phyloP scores from a whole-genome alignment of 2,329 filamentous ascomycete species.

The Metarhizium humberi region DNA sequence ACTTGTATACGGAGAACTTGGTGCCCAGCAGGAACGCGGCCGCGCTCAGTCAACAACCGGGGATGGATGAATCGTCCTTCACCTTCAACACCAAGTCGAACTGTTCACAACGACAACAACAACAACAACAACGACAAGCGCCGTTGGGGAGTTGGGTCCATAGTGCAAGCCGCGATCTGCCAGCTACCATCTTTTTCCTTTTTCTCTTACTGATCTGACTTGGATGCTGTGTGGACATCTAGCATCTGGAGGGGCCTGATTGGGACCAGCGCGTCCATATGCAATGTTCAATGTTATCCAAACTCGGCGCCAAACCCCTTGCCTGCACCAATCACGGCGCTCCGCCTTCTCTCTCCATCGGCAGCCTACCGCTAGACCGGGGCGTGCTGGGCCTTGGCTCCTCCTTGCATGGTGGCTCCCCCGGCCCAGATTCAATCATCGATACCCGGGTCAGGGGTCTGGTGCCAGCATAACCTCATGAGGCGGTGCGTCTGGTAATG shows the following conservation, averaged over 20 bases:
- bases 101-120: no score
- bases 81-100: no score
- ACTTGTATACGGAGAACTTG: no score
- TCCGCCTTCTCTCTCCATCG: conserved; percentile 2
- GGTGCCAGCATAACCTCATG: conserved; percentile 2
- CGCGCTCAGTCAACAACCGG: no score
- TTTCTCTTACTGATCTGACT: no score
- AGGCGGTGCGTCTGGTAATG: not conserved
- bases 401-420: not conserved
- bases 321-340: conserved; percentile 3
- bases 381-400: not conserved
- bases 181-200: no score
- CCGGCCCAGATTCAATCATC: not conserved
- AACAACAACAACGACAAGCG: no score
- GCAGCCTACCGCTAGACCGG: conserved; percentile 4
- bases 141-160: no score
- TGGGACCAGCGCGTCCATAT: not conserved
- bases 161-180: no score
- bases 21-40: no score
- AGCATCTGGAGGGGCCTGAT: not conserved
- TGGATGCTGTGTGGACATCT: no score
- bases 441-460: not conserved
- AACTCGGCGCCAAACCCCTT: conserved; percentile 3
- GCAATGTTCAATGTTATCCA: not conserved
- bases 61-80: no score